These are phyloP conservation scores for Circinella umbellata DNA, from an alignment of 371 early-diverging fungal genomes.

Conservation along the genomic window DNA sequence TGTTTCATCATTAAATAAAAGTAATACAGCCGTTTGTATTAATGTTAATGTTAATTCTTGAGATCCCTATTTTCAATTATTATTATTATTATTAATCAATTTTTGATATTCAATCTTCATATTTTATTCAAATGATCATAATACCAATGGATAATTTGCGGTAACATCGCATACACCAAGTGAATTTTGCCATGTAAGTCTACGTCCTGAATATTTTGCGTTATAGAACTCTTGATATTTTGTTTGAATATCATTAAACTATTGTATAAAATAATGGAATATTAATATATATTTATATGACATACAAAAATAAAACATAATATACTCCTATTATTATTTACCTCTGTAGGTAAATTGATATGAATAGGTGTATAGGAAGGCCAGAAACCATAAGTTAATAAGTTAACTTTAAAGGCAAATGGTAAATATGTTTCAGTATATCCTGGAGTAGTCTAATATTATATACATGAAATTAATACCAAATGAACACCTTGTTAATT, in stretches of 20 bases:
- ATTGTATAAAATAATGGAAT: not conserved
- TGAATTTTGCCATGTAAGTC: slow-evolving; percentile 85
- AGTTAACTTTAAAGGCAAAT: slow-evolving; percentile 66
- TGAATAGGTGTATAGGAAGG: slow-evolving; percentile 85
- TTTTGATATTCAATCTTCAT: too few relatives aligned
- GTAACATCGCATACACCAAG: slow-evolving; percentile 79
- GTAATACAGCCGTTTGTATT: slow-evolving; percentile 75
- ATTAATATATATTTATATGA: too few relatives aligned
- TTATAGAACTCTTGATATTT: slow-evolving; percentile 79
- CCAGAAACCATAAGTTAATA: slow-evolving; percentile 92
- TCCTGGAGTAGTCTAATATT: not conserved
- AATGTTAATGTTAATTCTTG: slow-evolving; percentile 61
- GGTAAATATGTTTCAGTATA: slow-evolving; percentile 2
- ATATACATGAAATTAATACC: too few relatives aligned
- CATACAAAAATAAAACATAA: too few relatives aligned
- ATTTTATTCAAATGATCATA: not conserved
- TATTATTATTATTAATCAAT: not conserved
- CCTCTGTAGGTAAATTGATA: slow-evolving; percentile 71
- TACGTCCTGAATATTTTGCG: slow-evolving; percentile 75
- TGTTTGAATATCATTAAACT: slow-evolving; percentile 61
- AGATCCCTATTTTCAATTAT: slow-evolving; percentile 15
- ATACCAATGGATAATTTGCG: slow-evolving; percentile 68
- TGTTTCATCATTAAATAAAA: slow-evolving; percentile 74
- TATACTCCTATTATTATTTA: slow-evolving; percentile 23
- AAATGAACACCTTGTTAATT: too few relatives aligned